Evolutionary conservation across 495 filamentous ascomycete species (phyloP).

Genomic region (Cetradonia linearis): DNA sequence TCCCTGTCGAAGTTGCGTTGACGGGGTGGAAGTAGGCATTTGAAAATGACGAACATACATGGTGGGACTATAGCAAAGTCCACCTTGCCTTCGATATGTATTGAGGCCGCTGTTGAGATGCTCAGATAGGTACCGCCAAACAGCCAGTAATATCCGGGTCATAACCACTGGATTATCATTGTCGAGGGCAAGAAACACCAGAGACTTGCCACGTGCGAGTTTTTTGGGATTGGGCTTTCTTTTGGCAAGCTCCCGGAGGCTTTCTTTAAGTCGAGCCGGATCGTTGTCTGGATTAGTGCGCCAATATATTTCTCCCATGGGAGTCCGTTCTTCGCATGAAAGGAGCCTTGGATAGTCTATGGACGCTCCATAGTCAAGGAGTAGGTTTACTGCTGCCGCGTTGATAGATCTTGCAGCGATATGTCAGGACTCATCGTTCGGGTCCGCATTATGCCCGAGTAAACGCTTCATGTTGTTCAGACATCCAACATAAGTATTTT

Average conservation of each 20-base stretch:
- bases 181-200: constrained; percentile 15
- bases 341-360: constrained; percentile 13
- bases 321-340: constrained; percentile 13
- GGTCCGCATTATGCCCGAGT: constrained; percentile 8
- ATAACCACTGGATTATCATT: constrained; percentile 14
- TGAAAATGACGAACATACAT: constrained; percentile 20
- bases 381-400: constrained; percentile 4
- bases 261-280: constrained; percentile 15
- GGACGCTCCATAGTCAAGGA: constrained; percentile 11
- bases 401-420: constrained; percentile 14
- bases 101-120: constrained; percentile 17
- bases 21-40: neutral
- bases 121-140: constrained; percentile 1
- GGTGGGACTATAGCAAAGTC: constrained; percentile 17
- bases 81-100: constrained; percentile 8
- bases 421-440: constrained; percentile 21
- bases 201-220: constrained; percentile 6
- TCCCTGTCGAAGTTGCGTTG: neutral
- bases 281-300: neutral
- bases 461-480: constrained; percentile 16
- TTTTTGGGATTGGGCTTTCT: constrained; percentile 5
- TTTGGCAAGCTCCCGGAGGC: constrained; percentile 8
- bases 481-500: neutral
- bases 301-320: constrained; percentile 19
- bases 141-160: constrained; percentile 8